These are phyloP conservation scores for Monosporozyma servazzii DNA, from an alignment of 805 yeast species.

Conservation along the genomic window DNA sequence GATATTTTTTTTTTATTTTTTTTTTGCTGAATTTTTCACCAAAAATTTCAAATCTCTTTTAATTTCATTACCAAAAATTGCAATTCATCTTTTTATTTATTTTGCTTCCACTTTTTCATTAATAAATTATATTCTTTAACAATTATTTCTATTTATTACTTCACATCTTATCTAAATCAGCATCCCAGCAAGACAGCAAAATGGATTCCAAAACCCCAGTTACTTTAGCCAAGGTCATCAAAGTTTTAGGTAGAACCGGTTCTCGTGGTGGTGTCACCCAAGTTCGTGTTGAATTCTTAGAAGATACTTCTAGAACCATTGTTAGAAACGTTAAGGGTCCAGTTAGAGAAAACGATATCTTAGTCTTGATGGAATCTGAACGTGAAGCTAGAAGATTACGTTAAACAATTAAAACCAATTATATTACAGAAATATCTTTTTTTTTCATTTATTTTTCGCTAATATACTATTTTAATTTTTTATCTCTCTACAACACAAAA, in stretches of 20 bases:
- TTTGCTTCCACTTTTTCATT: neutral
- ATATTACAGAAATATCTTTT: neutral
- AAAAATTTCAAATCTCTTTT: neutral
- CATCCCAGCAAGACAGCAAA: constrained; percentile 13
- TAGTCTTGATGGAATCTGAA: constrained; percentile 99
- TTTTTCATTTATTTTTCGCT: neutral
- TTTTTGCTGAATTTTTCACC: neutral
- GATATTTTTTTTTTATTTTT: neutral
- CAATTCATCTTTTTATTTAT: neutral
- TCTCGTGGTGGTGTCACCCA: constrained; percentile 99
- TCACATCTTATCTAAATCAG: neutral
- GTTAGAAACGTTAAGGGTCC: constrained; percentile 98
- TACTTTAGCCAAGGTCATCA: constrained; percentile 98
- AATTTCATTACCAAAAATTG: neutral
- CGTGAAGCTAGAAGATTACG: constrained; percentile 98
- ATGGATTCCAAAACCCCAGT: constrained; percentile 70
- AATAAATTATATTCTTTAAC: neutral
- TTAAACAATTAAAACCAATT: constrained; percentile 30
- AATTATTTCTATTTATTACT: neutral
- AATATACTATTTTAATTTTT: neutral
- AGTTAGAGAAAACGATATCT: constrained; percentile 95
- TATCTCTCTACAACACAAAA: neutral
- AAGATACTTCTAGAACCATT: constrained; percentile 88
- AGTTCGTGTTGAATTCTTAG: constrained; percentile 95
- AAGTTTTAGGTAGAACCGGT: constrained; percentile 99